phyloP scores from a whole-genome alignment of 169 alveolate genomes.

The Plasmodium knowlesi region DNA sequence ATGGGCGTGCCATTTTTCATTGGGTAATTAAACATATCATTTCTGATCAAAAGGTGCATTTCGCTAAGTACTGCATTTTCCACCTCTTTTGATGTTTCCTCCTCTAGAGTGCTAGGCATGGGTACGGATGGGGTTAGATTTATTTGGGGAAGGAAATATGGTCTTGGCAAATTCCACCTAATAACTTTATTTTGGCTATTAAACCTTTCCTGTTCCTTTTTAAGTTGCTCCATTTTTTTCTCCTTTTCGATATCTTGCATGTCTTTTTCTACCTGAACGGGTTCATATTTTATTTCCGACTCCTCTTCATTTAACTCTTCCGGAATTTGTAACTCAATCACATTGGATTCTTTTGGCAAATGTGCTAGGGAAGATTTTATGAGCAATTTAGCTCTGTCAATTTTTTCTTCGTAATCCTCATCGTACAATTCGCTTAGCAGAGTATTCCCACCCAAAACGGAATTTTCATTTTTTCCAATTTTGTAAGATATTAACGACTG shows the following conservation, averaged over 20 bases:
- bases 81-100: not conserved
- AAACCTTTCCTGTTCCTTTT: conserved; percentile 39
- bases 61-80: conserved; percentile 24
- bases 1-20: conserved; percentile 44
- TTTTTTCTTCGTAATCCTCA: conserved; percentile 77
- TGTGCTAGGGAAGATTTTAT: conserved; percentile 82
- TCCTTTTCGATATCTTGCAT: conserved; percentile 40
- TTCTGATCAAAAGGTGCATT: conserved; percentile 30
- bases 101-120: not conserved
- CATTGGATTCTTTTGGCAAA: conserved; percentile 80
- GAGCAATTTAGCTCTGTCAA: conserved; percentile 84
- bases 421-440: conserved; percentile 33
- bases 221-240: conserved; percentile 38
- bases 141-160: conserved; percentile 45
- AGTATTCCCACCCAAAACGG: conserved; percentile 13
- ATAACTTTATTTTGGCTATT: conserved; percentile 60
- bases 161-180: conserved; percentile 70
- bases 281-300: conserved; percentile 4
- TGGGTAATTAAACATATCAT: conserved; percentile 73
- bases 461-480: conserved; percentile 14
- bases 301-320: conserved; percentile 39
- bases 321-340: conserved; percentile 78
- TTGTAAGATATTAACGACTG: conserved; percentile 41
- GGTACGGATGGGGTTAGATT: not conserved
- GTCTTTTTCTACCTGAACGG: conserved; percentile 74